Percentiles rank a stretch among this genome's conserved stretches.
Conservation (phyloP, 805 yeast genomes). For the Ogataea minuta region DNA sequence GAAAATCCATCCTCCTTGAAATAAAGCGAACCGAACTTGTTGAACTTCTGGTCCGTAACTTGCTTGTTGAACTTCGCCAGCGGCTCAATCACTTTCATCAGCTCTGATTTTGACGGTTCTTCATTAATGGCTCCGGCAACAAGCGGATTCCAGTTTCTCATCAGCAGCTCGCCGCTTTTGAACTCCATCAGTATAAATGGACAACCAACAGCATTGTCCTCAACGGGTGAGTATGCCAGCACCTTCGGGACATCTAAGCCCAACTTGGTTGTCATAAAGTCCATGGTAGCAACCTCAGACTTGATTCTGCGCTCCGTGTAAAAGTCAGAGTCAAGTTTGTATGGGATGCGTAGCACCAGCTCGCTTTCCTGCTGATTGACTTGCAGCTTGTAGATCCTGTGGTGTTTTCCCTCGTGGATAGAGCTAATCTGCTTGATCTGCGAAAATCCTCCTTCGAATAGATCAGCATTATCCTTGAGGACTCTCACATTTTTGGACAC, state of each 20-base stretch:
- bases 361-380: constrained; percentile 41
- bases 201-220: constrained; percentile 59
- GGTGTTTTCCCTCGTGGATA: constrained; percentile 92
- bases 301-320: constrained; percentile 67
- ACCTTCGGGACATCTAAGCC: constrained; percentile 73
- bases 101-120: constrained; percentile 45
- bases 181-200: constrained; percentile 84
- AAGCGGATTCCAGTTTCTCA: constrained; percentile 91
- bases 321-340: constrained; percentile 65
- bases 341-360: constrained; percentile 82
- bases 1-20: constrained; percentile 64
- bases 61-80: constrained; percentile 49
- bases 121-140: constrained; percentile 53
- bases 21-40: constrained; percentile 77
- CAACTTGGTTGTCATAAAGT: constrained; percentile 66
- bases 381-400: constrained; percentile 75
- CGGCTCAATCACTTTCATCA: constrained; percentile 66
- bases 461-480: constrained; percentile 22
- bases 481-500: constrained; percentile 20
- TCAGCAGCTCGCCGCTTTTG: constrained; percentile 74
- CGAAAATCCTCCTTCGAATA: constrained; percentile 19
- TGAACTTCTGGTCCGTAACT: constrained; percentile 51
- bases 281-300: constrained; percentile 93
- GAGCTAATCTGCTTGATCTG: constrained; percentile 72
- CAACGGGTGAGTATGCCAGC: constrained; percentile 59